Evolutionary conservation across 2,329 filamentous ascomycete species (phyloP), one percentile per base, ranked within the genome.

Genomic region (Ploettnerulaceae sp.): DNA sequence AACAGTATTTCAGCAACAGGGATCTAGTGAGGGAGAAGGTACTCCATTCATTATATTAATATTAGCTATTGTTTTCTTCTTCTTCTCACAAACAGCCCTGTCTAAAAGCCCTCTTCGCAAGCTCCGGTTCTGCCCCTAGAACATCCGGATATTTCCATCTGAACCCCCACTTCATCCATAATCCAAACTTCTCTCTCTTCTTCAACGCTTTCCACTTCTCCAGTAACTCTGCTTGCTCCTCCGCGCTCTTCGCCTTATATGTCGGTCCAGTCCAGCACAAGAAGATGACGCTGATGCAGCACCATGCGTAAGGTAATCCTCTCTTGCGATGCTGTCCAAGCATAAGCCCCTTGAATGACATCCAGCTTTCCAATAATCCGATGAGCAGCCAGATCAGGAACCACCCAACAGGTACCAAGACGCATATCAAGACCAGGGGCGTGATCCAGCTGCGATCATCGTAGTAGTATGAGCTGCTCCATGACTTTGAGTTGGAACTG

Each of bases 91-190:
- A 40, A 39, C 38, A 53, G 3, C 47, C 39, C 28, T 53, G 47
- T 31, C 49, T 49, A 17, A 53, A 48, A 26, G 55, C 44, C 14
- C 53, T 52, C 47, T 55, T 56, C 36, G 45, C 49, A 7, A 49
- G n/a, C 43, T 52, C 54, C 4, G 55, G 52, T 37, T 50, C 54
- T 7, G 48, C 39, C 2, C 52, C 54, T n/a, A 57, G 12, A 24
- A 55, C 24, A 29, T 53, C 50, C 0, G 55, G 55, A 49, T 57
- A 56, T 40, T 55, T 55, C 54, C 52, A 56, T 29, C 48, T 49
- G 22, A 57, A 52, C 1, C 55, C 55, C 54, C 54, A 57, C 34
- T 55, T 55, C 24, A 52, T 41, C 52, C 55, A 56, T 35, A 54
- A 31, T 40, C 43, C 52, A 24, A 56, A 48, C 33, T 56, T 56